Percentiles rank a stretch among this genome's conserved stretches.
Evolutionary conservation across 345 rosid genomes (phyloP).

Genomic region (Chamaenerion angustifolium): DNA sequence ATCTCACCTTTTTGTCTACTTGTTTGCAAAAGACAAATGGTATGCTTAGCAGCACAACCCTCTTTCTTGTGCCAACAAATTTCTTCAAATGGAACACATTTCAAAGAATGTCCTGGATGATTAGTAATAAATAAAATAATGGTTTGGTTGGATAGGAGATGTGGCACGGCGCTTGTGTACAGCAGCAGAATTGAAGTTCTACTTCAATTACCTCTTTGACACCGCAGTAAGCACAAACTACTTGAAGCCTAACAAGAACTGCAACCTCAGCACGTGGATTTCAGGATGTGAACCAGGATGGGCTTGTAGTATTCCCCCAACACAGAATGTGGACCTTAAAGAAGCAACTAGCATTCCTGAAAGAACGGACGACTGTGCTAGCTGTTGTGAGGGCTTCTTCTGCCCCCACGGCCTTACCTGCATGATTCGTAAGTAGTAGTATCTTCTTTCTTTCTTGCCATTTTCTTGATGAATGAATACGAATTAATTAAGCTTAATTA

Average conservation of each 20-base stretch:
- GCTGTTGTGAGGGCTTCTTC: constrained; percentile 89
- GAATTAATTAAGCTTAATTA: background rate
- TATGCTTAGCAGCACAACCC: constrained; percentile 7
- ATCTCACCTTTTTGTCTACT: constrained; percentile 52
- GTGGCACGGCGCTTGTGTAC: constrained; percentile 44
- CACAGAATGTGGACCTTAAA: constrained; percentile 32
- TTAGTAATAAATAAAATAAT: background rate
- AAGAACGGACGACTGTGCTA: constrained; percentile 45
- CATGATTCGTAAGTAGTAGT: constrained; percentile 71
- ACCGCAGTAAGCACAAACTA: constrained; percentile 15
- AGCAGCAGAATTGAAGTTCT: constrained; percentile 66
- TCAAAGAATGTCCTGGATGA: background rate
- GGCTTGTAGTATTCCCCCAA: constrained; percentile 51
- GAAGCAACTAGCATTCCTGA: constrained; percentile 44
- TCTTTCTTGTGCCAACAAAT: background rate
- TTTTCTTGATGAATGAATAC: background rate
- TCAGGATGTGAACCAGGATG: constrained; percentile 98
- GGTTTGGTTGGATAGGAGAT: constrained; percentile 32
- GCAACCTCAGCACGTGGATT: constrained; percentile 75
- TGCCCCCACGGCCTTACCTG: constrained; percentile 87
- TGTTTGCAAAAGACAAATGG: constrained; percentile 54
- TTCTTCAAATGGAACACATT: background rate
- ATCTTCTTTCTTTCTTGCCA: no score
- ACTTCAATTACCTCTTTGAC: constrained; percentile 39
- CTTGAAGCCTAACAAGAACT: constrained; percentile 57